Conservation (phyloP, 305 asterid genomes). For the Fraxinus baroniana region DNA sequence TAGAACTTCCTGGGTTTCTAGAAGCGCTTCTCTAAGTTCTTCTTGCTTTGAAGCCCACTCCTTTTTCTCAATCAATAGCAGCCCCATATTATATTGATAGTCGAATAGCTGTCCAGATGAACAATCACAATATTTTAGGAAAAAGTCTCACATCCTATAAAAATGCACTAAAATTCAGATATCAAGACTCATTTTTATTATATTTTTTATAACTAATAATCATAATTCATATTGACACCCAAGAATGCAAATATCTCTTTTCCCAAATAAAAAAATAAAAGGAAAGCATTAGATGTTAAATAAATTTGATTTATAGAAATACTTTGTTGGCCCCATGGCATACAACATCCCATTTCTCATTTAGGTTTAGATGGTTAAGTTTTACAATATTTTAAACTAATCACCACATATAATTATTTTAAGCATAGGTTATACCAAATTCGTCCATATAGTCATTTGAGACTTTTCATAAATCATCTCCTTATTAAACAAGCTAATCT, state of each 20-base stretch:
- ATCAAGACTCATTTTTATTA: not conserved
- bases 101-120: slow-evolving; percentile 59
- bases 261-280: not conserved
- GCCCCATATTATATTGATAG: slow-evolving; percentile 84
- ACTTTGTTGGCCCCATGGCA: not conserved
- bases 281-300: not conserved
- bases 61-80: slow-evolving; percentile 83
- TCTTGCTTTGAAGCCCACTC: slow-evolving; percentile 70
- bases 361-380: not conserved
- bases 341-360: not conserved
- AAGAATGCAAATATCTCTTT: not conserved
- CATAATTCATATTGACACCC: not conserved
- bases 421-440: not conserved
- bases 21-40: slow-evolving; percentile 57
- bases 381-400: not conserved
- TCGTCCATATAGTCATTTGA: not conserved
- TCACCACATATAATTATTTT: not conserved
- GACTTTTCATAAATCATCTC: not conserved
- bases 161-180: not conserved
- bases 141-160: not conserved
- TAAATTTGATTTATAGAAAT: not conserved
- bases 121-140: not conserved
- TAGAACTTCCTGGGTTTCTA: slow-evolving; percentile 61
- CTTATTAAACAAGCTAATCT: not conserved
- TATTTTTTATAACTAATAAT: not conserved